Evolutionary conservation across 2,329 filamentous ascomycete genomes (phyloP), one percentile per base, ranked within the genome.

Genomic region (Phialophora macrospora): DNA sequence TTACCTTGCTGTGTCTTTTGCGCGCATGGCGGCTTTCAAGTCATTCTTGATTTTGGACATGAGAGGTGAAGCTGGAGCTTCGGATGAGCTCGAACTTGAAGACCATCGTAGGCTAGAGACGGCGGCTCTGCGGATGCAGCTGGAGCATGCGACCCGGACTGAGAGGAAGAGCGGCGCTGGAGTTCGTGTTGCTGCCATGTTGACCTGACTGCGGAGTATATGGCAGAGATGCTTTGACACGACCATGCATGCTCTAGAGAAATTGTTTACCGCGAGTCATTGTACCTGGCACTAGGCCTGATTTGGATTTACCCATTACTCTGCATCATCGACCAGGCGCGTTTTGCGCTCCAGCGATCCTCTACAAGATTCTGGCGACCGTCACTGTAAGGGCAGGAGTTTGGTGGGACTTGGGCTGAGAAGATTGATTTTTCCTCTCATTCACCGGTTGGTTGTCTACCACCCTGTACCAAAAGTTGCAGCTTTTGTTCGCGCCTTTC

Each of bases 21-120:
- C 80, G 68, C 77, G 76, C 81, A 83, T 82, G 55, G 81, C 81
- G 49, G 73, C 74, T 72, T 83, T 83, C 52, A 83, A 73, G 71
- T 83, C 81, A 65, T 76, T 71, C 61, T 78, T 77, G 63, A 83
- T 72, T 65, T 78, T 80, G 55, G 74, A 71, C 72, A 83, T 78
- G 62, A 83, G 73, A 11, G 80, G 78, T 26, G 62, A 55, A 26
- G 62, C 32, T 62, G 81, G 79, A 63, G 75, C 61, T 49, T 74
- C 67, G 24, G 38, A 44, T 20, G 38, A 17, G 38, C 76, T 73
- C 38, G 73, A 71, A 22, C 73, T 71, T 22, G 78, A 79, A 26
- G 79, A 79, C 75, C 76, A 79, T 70, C 79, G 76, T 41, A 76
- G 72, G 62, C 73, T 54, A n/a, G 49, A 26, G 5, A 51, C 30